Percentiles rank a stretch among this genome's conserved stretches.
These are phyloP conservation scores for Diplogelasinospora grovesii DNA, from an alignment of 495 filamentous ascomycete genomes.

Conservation along the genomic window DNA sequence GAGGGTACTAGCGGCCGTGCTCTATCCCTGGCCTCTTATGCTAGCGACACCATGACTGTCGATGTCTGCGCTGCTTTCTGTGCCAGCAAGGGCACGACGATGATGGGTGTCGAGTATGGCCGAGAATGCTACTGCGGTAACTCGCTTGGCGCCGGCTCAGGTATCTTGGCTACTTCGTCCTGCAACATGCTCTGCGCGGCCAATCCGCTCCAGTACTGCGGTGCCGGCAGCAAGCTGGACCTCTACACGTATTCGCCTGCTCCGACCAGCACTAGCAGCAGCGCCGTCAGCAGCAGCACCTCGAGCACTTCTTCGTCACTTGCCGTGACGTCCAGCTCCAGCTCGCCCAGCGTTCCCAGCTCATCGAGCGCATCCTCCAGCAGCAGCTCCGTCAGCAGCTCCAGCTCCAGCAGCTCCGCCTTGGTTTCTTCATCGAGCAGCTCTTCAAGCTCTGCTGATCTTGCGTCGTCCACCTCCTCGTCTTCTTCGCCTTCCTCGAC, in stretches of 20 bases:
- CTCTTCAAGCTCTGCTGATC: neutral
- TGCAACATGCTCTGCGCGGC: constrained; percentile 34
- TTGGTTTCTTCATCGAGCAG: neutral
- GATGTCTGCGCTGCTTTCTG: constrained; percentile 30
- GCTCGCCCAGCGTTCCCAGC: neutral
- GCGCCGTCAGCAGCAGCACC: neutral
- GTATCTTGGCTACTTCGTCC: neutral
- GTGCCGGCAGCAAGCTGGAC: constrained; percentile 11
- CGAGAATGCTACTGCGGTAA: constrained; percentile 40
- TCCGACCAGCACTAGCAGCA: neutral
- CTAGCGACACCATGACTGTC: constrained; percentile 30
- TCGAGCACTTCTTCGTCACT: no score
- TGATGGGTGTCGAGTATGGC: constrained; percentile 28
- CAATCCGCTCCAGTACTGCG: constrained; percentile 19
- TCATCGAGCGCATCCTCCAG: neutral
- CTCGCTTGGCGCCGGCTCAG: constrained; percentile 22
- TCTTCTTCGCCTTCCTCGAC: neutral
- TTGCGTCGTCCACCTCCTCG: neutral
- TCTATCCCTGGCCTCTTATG: constrained; percentile 40
- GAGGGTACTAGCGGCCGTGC: constrained; percentile 38
- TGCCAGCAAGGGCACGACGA: constrained; percentile 7
- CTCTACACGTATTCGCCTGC: constrained; percentile 8
- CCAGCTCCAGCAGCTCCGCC: neutral
- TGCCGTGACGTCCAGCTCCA: no score
- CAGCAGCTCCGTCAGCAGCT: neutral